A percentile compares a stretch with the other conserved stretches of the same genome.
Conservation (phyloP, 1,284 basidiomycete species). For the Mycena citricolor region DNA sequence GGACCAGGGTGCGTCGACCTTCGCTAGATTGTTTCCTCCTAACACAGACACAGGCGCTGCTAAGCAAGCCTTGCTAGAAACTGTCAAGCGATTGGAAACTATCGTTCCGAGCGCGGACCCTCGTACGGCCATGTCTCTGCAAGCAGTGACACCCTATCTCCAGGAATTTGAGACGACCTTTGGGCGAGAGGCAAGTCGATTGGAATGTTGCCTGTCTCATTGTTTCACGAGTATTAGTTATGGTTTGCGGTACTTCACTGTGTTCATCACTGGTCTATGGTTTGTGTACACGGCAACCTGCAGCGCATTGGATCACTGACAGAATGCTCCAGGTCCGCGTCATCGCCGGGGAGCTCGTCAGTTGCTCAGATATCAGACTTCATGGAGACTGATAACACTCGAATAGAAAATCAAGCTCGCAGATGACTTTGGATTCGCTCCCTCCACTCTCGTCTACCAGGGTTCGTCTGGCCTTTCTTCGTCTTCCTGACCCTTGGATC, state of each 20-base stretch:
- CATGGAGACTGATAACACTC: not conserved
- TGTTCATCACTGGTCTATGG: constrained; percentile 86
- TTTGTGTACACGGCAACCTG: constrained; percentile 33
- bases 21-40: too few species aligned
- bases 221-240: constrained; percentile 55
- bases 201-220: constrained; percentile 22
- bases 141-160: constrained; percentile 76
- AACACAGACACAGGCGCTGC: constrained; percentile 58
- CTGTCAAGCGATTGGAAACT: constrained; percentile 56
- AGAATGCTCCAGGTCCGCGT: constrained; percentile 68
- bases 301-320: too few species aligned
- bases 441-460: constrained; percentile 74
- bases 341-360: constrained; percentile 75
- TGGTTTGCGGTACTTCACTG: constrained; percentile 86
- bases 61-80: constrained; percentile 50
- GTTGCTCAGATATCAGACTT: constrained; percentile 28
- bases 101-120: constrained; percentile 49
- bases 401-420: constrained; percentile 60
- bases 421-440: constrained; percentile 78
- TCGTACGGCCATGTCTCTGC: constrained; percentile 59
- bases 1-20: too few species aligned
- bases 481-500: too few species aligned
- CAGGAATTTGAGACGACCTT: constrained; percentile 77
- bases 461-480: constrained; percentile 37
- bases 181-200: constrained; percentile 67